Evolutionary conservation across 2,329 filamentous ascomycete species (phyloP), one percentile per base, ranked within the genome.

Genomic region (Ophiostoma sp.): DNA sequence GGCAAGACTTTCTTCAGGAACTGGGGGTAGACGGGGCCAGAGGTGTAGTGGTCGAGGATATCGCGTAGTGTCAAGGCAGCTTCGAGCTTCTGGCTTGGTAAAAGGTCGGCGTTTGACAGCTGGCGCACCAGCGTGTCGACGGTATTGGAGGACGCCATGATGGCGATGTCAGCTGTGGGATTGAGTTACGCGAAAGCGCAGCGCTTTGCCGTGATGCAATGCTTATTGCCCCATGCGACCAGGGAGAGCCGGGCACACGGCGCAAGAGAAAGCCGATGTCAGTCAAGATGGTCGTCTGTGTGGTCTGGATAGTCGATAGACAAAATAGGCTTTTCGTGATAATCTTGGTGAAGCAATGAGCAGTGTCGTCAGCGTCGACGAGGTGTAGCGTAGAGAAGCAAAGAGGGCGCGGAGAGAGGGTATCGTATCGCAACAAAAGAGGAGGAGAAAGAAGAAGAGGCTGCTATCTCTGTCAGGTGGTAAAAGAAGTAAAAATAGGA

Each of bases 1-100:
- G 95, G 95, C 81, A 98, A 90, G 75, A 97, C 84, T 79, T 91
- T 91, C 76, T 91, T 87, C 70, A 99, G 84, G 77, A 99, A 98
- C 66, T 85, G 83, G 41, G 86, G 80, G 77, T 98, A 99, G 42
- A 70, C 62, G 74, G 88, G 88, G 67, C 91, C 89, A 75, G 86
- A 87, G 67, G 90, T 92, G 81, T 95, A 96, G 75, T 92, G 85
- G 72, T 99, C 96, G 73, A 98, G 88, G 74, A 86, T 92, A 79
- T 99, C 96, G 76, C 95, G 92, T 75, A 99, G 83, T 72, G 93
- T 90, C 66, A 89, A 88, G 71, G 94, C 92, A 72, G 93, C 88
- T 75, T 92, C 91, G 71, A 90, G 85, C 81, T 93, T 96, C 69
- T 87, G 80, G 80, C 91, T 92, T 69, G 89, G 81, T 87, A 84